Base-by-base conservation (phyloP, 495 filamentous ascomycete genomes). In the Achaetomiella virescens region DNA sequence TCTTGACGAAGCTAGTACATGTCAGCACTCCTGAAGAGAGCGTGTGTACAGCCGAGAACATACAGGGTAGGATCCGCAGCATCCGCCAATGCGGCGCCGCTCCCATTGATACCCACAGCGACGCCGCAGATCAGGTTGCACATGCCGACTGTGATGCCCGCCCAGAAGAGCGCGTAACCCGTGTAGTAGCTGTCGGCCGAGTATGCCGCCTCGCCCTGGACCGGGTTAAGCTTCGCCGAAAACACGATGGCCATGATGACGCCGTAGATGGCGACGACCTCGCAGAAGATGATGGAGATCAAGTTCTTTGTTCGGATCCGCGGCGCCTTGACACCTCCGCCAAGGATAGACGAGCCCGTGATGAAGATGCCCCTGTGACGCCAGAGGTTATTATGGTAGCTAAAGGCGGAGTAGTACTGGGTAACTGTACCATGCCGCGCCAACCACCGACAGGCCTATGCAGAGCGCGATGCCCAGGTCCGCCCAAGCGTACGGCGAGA, bases 281-380 rank as follows among this genome's bases (percentile, higher is more conserved):
- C 95, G 76, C 95, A 99, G 81, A 99, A 99, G 76, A 99, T 97
- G 76, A 99, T 97, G 62, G 95, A 97, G 68, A 99, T 96, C 57
- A 99, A 71, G 75, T 97, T 99, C 83, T 99, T 99, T 50, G 95
- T 99, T 62, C 92, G 87, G 69, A 99, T 97, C 61, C 93, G 84
- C 18, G 93, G 95, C 25, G 95, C 93, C 64, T 86, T 88, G 68
- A 99, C 95, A 74, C 95, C 95, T 58, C 88, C 95, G 57, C 95
- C 95, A 59, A 99, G 79, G 68, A 99, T 99, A 47, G 91, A 96
- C n/a, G 91, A 95, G 63, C 95, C 95, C 11, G 93, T 97, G 50
- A 97, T 90, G 77, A 99, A 91, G 72, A 99, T 99, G 67, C 95
- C 95, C 93, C 92, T 97, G 57, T 27, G 22, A 10, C 37, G 35